These are phyloP conservation scores for Cutaneotrichosporon sp. DNA, from an alignment of 1,284 basidiomycete genomes.

Conservation along the genomic window DNA sequence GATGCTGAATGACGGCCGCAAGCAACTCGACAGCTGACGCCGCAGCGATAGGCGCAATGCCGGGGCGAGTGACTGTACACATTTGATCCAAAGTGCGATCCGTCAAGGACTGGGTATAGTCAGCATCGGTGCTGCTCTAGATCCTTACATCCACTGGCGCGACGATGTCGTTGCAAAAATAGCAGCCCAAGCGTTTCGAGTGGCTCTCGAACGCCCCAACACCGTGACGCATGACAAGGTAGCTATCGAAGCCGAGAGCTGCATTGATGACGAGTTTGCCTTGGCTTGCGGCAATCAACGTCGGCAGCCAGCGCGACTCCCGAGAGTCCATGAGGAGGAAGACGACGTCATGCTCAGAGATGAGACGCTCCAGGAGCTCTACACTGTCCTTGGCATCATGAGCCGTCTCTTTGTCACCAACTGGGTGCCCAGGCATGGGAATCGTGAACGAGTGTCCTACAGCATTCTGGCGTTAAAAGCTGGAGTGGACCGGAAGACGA, in stretches of 20 bases:
- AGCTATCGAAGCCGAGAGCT: slow-evolving; percentile 93
- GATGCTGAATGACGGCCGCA: slow-evolving; percentile 85
- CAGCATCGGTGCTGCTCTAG: background rate
- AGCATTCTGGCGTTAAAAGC: slow-evolving; percentile 61
- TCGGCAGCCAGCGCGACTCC: slow-evolving; percentile 94
- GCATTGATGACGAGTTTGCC: slow-evolving; percentile 94
- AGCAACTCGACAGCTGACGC: slow-evolving; percentile 90
- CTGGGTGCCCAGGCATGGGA: slow-evolving; percentile 97
- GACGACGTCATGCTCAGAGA: slow-evolving; percentile 81
- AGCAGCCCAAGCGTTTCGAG: slow-evolving; percentile 70
- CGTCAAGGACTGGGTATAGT: slow-evolving; percentile 69
- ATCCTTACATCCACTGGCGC: slow-evolving; percentile 82
- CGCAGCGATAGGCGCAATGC: slow-evolving; percentile 86
- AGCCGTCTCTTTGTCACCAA: slow-evolving; percentile 61
- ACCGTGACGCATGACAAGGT: slow-evolving; percentile 95
- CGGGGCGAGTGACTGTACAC: slow-evolving; percentile 98
- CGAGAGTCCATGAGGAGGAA: slow-evolving; percentile 98
- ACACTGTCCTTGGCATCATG: slow-evolving; percentile 62
- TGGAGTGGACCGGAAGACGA: too few relatives aligned
- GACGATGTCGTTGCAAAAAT: slow-evolving; percentile 98
- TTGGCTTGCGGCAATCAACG: slow-evolving; percentile 76
- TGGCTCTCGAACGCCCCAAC: background rate
- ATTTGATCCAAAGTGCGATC: slow-evolving; percentile 97
- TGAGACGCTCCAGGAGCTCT: slow-evolving; percentile 67
- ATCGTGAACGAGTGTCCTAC: slow-evolving; percentile 73